Evolutionary conservation across 2,329 filamentous ascomycete species (phyloP), one percentile per base, ranked within the genome.

Genomic region (Ilyonectria sp.): DNA sequence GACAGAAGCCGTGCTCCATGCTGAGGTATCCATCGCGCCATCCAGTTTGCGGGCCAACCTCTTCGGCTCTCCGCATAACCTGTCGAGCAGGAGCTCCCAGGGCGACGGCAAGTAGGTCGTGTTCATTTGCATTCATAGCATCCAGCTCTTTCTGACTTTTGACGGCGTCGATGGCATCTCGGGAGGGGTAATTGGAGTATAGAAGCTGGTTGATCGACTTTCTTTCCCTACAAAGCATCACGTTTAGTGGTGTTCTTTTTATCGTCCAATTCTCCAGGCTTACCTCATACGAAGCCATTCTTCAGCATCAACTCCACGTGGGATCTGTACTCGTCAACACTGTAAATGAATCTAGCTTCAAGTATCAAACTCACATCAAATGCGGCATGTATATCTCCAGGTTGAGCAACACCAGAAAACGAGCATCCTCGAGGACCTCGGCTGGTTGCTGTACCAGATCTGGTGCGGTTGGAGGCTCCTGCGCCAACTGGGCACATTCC

Each of bases 11-110:
- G 43, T 86, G 83, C 58, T 87, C 85, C 19, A 80, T 81, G 15
- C 69, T 70, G 44, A 74, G 69, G 5, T 74, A 74, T 1, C 72
- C 72, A 15, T 88, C 86, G 56, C 84, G 80, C 86, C 86, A 89
- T 19, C 86, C 86, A 0, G 84, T 87, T 37, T 75, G 74, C 0
- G 82, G 78, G 0, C 86, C 86, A n/a, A 88, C 83, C 35, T 86
- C 83, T 70, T 88, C 85, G 13, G 86, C 86, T 43, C 86, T 78
- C 26, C 86, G 74, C 63, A 88, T 84, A 5, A 89, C 86, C 71
- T 87, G 86, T 11, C 86, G 82, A 23, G 86, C 86, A 1, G 86
- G 86, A 0, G 86, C 86, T 1, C 86, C 86, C 6, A 88, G 80
- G 1, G 86, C 86, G 6, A 86, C 81, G 15, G 86, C 86, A 1